A percentile compares a stretch with the other conserved stretches of the same genome.
These are phyloP conservation scores for Pseudoscleropodium purum DNA, from an alignment of 225 moss, liverwort and hornwort genomes.

Conservation along the genomic window DNA sequence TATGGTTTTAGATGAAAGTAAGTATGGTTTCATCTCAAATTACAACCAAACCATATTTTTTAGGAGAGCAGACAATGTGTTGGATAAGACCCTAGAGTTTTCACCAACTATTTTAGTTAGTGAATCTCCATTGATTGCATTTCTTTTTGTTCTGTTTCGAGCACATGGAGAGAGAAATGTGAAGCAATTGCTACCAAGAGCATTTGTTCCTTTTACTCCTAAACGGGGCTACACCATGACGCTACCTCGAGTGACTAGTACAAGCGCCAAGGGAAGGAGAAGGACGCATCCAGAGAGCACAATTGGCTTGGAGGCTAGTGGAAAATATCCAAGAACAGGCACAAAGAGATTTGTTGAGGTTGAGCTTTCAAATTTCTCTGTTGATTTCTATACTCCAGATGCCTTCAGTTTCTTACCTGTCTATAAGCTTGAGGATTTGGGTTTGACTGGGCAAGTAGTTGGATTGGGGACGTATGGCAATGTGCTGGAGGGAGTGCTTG, in stretches of 20 bases:
- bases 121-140: not conserved
- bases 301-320: not conserved
- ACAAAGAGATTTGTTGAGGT: not conserved
- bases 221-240: not conserved
- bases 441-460: not conserved
- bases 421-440: not conserved
- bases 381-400: not conserved
- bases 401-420: not conserved
- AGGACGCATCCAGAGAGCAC: not conserved
- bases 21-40: not conserved
- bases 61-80: not conserved
- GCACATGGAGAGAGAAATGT: not conserved
- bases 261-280: not conserved
- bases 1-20: not conserved
- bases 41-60: not conserved
- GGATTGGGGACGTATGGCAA: not conserved
- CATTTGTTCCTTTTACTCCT: not conserved
- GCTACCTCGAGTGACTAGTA: not conserved
- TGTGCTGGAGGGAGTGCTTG: not conserved
- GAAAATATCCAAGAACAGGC: not conserved
- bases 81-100: not conserved
- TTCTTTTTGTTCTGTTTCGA: not conserved
- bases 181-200: not conserved
- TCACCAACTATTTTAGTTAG: not conserved
- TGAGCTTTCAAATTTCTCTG: not conserved